Evolutionary conservation across 2,329 filamentous ascomycete species (phyloP), one percentile per base, ranked within the genome.

Genomic region (Botrytis hyacinthi): DNA sequence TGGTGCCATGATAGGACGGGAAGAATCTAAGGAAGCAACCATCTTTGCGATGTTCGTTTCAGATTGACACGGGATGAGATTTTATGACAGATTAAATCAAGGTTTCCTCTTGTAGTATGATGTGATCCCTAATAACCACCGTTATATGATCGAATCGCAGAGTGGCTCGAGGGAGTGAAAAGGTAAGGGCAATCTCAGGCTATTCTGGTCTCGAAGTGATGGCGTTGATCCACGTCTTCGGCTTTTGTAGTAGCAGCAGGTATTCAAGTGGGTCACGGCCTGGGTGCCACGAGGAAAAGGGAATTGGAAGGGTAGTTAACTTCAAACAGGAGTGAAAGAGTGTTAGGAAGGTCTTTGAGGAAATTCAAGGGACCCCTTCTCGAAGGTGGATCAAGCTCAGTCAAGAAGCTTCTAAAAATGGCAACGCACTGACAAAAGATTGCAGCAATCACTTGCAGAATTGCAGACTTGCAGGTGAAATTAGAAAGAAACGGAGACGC

Each of bases 1-100:
- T 63, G 84, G 84, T 62, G 85, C 83, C 85, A 88, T 87, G 75
- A 88, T 88, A 68, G 86, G 86, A 72, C 86, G 82, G 77, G 86
- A 84, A 57, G 86, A 88, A 71, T 88, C 86, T 20, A 87, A 80
- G 71, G 86, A 88, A 65, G 77, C 76, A 75, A 81, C 81, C 81
- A 82, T 82, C 78, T 79, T 83, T 73, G 51, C 7, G 60, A 42
- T 57, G 18, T 65, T 40, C 35, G 74, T 75, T 72, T 75, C 72
- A 63, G 71, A 60, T 44, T 59, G 40, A 46, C 48, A 60, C 40
- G 18, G 48, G 48, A 48, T 40, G 22, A 29, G 51, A 57, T 72
- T 46, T 70, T 40, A 54, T 29, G 70, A 57, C 32, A 48, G 35
- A 8, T 35, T 57, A 18, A 29, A 59, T 61, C 54, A 69, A 60